Evolutionary conservation across 2,329 filamentous ascomycete species (phyloP), one percentile per base, ranked within the genome.

Genomic region (Clarireedia paspali): DNA sequence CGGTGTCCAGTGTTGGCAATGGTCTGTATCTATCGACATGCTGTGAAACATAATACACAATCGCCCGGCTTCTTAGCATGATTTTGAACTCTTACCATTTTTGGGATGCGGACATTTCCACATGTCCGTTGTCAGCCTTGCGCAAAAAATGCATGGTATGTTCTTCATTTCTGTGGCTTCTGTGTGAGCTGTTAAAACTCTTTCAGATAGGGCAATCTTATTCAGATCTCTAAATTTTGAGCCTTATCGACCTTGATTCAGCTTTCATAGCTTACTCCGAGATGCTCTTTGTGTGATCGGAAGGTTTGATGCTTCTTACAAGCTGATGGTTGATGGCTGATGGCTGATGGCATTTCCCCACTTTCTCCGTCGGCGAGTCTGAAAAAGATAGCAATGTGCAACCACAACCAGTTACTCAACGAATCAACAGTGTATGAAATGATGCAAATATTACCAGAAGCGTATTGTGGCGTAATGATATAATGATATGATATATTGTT

Each of bases 31-130:
- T 44, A 6, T 44, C 46, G 17, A 12, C 44, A 49, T 40, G 46
- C 24, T 10, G 47, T 53, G 26, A 17, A 15, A 44, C n/a, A 27
- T 48, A 27, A 39, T 12, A 54, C 47, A 53, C 5, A 36, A 34
- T 47, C 24, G 55, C 55, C 55, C 55, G 24, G 24, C 30, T 55
- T 49, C 10, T 50, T 26, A 44, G 26, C 34, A 12, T 30, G 20
- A 24, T 15, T 46, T 39, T 27, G 15, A 26, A 47, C 24, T 47
- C 53, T 55, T 27, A 45, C 39, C 39, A n/a, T 27, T 55, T 15
- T 55, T 15, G 20, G 39, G 47, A 9, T 50, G 27, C 47, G 27
- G 53, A 26, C 27, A 46, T 50, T 36, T 55, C 15, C 34, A 30
- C n/a, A 36, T 34, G 20, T 38, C 20, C 30, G 26, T 26, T 26